Percentiles rank a stretch among this genome's conserved stretches.
These are phyloP conservation scores for Babesia divergens DNA, from an alignment of 169 alveolate species.

Conservation along the genomic window DNA sequence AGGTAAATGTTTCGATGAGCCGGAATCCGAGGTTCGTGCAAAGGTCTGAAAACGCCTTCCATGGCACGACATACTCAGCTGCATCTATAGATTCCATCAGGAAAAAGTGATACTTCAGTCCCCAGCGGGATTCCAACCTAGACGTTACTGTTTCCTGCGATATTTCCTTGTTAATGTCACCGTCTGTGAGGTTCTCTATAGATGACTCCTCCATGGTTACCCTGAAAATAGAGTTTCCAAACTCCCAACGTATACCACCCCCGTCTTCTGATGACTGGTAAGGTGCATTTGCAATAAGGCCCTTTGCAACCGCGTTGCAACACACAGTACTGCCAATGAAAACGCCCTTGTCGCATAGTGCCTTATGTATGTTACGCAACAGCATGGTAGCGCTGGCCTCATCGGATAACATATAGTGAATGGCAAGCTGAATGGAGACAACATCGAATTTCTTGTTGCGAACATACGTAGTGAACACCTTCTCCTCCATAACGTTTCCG, in stretches of 20 bases:
- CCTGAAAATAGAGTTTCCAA: conserved; percentile 62
- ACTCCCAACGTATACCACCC: conserved; percentile 33
- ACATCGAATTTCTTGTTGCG: conserved; percentile 60
- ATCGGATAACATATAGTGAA: conserved; percentile 87
- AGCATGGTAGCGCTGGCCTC: conserved; percentile 83
- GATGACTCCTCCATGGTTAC: conserved; percentile 39
- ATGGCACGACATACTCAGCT: conserved; percentile 74
- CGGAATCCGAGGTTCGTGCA: conserved; percentile 36
- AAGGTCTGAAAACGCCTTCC: conserved; percentile 51
- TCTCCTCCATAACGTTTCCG: conserved; percentile 69
- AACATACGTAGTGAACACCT: conserved; percentile 35
- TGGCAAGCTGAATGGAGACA: conserved; percentile 88
- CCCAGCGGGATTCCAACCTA: conserved; percentile 58
- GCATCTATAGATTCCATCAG: conserved; percentile 76
- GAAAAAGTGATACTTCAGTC: conserved; percentile 72
- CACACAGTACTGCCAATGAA: conserved; percentile 84
- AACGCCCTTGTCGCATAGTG: conserved; percentile 83
- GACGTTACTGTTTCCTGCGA: not conserved
- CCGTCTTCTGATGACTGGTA: conserved; percentile 12
- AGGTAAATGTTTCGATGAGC: conserved; percentile 39
- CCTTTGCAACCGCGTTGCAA: conserved; percentile 42
- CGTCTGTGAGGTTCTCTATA: conserved; percentile 17
- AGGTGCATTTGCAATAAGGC: conserved; percentile 17
- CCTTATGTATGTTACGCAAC: conserved; percentile 74
- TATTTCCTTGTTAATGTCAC: not conserved